phyloP scores from a whole-genome alignment of 352 stramenopile genomes.

The Phytophthora quininea region DNA sequence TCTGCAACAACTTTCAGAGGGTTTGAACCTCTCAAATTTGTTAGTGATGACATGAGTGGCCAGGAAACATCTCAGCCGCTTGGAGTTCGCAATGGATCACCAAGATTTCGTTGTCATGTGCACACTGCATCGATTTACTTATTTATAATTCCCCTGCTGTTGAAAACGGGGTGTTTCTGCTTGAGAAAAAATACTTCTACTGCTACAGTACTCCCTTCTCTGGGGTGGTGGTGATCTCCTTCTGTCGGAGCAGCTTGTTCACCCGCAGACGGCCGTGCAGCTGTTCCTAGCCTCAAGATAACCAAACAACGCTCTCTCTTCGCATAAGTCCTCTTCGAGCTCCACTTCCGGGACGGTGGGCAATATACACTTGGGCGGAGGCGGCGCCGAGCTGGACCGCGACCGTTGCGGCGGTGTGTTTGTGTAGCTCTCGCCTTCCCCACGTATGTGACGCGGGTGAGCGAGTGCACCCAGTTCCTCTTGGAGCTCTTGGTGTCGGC shows the following conservation, averaged over 20 bases:
- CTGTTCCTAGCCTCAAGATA: conserved; percentile 28
- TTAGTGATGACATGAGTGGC: background rate
- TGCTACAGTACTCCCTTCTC: no score
- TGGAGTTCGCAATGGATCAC: background rate
- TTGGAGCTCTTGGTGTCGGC: conserved; percentile 52
- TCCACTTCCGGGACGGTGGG: conserved; percentile 31
- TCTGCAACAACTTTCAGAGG: no score
- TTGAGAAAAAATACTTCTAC: no score
- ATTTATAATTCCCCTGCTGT: background rate
- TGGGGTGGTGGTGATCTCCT: background rate
- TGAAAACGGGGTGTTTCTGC: background rate
- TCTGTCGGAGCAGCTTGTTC: conserved; percentile 7
- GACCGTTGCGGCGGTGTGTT: conserved; percentile 21
- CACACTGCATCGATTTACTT: background rate
- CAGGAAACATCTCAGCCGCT: background rate
- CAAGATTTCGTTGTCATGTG: background rate
- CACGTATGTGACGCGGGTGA: conserved; percentile 56
- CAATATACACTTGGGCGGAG: conserved; percentile 8
- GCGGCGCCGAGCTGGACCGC: conserved; percentile 27
- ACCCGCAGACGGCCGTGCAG: conserved; percentile 29
- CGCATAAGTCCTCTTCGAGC: conserved; percentile 27
- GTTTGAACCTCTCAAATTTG: background rate
- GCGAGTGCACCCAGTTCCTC: conserved; percentile 62
- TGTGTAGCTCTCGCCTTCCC: conserved; percentile 36
- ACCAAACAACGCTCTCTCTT: conserved; percentile 7